Evolutionary conservation across 192 early-diverging fungal species (phyloP).

Genomic region (Lunasporangiospora selenospora): DNA sequence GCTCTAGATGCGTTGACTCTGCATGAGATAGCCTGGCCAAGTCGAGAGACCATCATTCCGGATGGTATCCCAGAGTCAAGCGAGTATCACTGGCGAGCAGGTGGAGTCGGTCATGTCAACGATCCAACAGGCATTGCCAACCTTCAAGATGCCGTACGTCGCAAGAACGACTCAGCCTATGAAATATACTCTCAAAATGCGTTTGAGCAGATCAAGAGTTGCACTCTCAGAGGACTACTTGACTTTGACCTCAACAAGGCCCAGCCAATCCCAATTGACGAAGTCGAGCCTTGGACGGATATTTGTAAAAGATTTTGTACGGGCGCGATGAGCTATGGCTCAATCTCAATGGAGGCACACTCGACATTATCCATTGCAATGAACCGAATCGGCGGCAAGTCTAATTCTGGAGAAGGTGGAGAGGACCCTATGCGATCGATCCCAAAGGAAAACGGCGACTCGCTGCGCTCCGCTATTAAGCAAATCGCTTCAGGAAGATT

Average conservation of each 20-base stretch:
- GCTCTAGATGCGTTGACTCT: slow-evolving; percentile 82
- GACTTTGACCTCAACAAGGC: slow-evolving; percentile 79
- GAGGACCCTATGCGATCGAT: slow-evolving; percentile 85
- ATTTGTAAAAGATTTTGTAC: slow-evolving; percentile 95
- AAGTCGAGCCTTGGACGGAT: slow-evolving; percentile 92
- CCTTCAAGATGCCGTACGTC: slow-evolving; percentile 90
- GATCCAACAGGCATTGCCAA: slow-evolving; percentile 81
- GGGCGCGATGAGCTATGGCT: slow-evolving; percentile 96
- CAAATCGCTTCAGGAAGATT: slow-evolving; percentile 96
- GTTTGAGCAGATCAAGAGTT: slow-evolving; percentile 77
- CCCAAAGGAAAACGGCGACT: slow-evolving; percentile 67
- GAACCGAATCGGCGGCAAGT: slow-evolving; percentile 92
- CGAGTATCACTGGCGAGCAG: slow-evolving; percentile 93
- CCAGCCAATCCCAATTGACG: slow-evolving; percentile 78
- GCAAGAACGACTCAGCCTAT: slow-evolving; percentile 85
- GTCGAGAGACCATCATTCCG: slow-evolving; percentile 61
- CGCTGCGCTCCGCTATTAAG: slow-evolving; percentile 94
- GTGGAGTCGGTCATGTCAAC: slow-evolving; percentile 87
- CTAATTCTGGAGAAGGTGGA: slow-evolving; percentile 95
- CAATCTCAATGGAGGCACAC: slow-evolving; percentile 90
- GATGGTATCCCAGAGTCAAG: slow-evolving; percentile 83
- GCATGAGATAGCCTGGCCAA: slow-evolving; percentile 81
- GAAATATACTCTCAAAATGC: slow-evolving; percentile 76
- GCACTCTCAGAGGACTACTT: slow-evolving; percentile 89
- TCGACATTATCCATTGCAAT: slow-evolving; percentile 87